Evolutionary conservation across 2,329 filamentous ascomycete species (phyloP), one percentile per base, ranked within the genome.

Genomic region (Claviceps maximensis): DNA sequence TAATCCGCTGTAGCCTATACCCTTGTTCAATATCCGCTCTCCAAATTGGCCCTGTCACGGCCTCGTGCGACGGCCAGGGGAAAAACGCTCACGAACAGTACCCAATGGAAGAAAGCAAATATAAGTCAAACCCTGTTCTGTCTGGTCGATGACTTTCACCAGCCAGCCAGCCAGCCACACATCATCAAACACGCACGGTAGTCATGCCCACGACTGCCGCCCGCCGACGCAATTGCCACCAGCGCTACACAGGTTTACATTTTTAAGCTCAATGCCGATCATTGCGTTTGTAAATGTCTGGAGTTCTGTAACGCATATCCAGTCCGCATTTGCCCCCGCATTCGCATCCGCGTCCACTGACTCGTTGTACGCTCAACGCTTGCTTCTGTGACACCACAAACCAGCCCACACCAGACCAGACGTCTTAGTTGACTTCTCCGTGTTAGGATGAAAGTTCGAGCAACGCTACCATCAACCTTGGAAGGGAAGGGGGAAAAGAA

Each of bases 361-460:
- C 33, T 50, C 51, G 29, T 33, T 19, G 27, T 50, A 48, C 29
- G 23, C 48, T 49, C 25, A 36, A 29, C 31, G 47, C 50, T 45
- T 36, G n/a, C 29, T 15, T 48, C 44, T 45, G 49, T 51, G 52
- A 36, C 48, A 51, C 52, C 49, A 54, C 49, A 50, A 41, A 31
- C 47, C 36, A 21, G 41, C 47, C 47, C 41, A 47, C 41, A 19
- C 2, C 42, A 29, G 19, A n/a, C 17, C 25, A 33, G 9, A 47
- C 45, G 25, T 21, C 46, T 17, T 23, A 4, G 23, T 9, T n/a
- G n/a, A 38, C 36, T 4, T 38, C 36, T 38, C 36, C 4, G 3
- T 38, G 36, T 17, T 38, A 17, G 36, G n/a, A 4, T 17, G 13
- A 25, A 29, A 23, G 44, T 25, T n/a, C 8, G 23, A 23, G 23